Evolutionary conservation across 257 asterid species (phyloP), one percentile per base, ranked within the genome.

Genomic region (Solanum corneliomulleri): DNA sequence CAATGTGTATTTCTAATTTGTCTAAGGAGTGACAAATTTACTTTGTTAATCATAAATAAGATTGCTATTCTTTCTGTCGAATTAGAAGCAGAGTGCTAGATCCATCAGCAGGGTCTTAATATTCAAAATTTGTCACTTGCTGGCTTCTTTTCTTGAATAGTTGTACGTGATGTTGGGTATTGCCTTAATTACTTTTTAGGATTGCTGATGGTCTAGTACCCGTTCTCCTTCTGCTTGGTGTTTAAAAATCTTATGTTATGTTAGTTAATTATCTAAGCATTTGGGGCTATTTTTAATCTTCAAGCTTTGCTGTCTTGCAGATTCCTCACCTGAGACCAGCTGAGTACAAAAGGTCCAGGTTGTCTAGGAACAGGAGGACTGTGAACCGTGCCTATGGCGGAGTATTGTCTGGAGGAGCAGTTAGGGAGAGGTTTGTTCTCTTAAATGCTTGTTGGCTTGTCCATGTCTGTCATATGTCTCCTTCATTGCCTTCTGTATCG

Each of bases 251-350:
- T 78, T 15, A 44, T 44, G 15, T 25, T 16, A 47, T 11, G 14
- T n/a, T 78, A 25, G 41, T 27, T 27, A 25, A 27, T 45, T 45
- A 78, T 78, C 16, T 16, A 45, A 25, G 27, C 84, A 15, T 78
- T 78, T 27, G 27, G 41, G 27, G 66, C 64, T 27, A 78, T 78
- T 9, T 20, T 5, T 16, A 21, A 85, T 74, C 13, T 31, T 16
- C 37, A 35, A 35, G 18, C 25, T 29, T 35, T 87, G n/a, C 10
- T 83, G n/a, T n/a, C 27, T 74, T 77, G 47, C 81, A 90, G 92
- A 90, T 90, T 88, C 91, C 92, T 33, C 92, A 90, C 81, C 69
- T 90, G 92, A 87, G 92, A 64, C 92, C 92, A 88, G 69, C 92
- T 56, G 92, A 90, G 70, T 90, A 90, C 47, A 90, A 90, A 89